Evolutionary conservation across 768 basidiomycete genomes (phyloP).

Genomic region (Phaeotremella skinneri): DNA sequence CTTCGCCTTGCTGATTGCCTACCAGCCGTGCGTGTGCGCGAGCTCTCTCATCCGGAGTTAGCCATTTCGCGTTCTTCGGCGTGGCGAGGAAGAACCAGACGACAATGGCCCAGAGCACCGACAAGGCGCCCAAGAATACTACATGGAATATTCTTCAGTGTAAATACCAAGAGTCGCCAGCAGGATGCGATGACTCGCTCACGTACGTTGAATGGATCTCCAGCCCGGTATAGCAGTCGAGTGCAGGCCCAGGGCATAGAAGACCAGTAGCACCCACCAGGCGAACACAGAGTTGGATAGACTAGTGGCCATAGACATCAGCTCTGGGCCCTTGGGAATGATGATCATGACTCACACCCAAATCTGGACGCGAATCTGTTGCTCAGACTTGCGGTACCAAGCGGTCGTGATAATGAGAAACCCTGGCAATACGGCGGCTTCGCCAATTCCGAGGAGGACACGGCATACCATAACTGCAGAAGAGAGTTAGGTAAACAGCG

Average conservation of each 20-base stretch:
- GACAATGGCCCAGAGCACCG: conserved; percentile 8
- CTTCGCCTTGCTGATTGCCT: conserved; percentile 21
- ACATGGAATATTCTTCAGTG: no score
- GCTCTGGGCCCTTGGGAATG: no score
- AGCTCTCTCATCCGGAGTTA: conserved; percentile 12
- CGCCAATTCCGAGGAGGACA: conserved; percentile 8
- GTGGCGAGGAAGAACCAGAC: conserved; percentile 26
- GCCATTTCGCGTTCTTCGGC: conserved; percentile 26
- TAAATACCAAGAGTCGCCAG: no score
- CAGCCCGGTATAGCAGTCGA: no score
- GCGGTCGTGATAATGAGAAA: conserved; percentile 6
- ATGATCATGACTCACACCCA: no score
- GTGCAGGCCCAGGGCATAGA: no score
- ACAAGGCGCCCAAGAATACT: conserved; percentile 20
- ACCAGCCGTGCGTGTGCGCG: conserved; percentile 23
- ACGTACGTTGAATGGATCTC: no score
- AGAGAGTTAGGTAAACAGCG: background rate
- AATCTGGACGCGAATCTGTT: conserved; percentile 3
- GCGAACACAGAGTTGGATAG: no score
- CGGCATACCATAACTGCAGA: background rate
- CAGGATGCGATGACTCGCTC: no score
- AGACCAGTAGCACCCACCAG: no score
- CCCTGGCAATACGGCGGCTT: background rate
- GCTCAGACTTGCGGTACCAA: conserved; percentile 7
- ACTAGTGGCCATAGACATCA: no score